Conservation (phyloP, 306 rosid genomes). For the Gynostemma pentaphyllum region DNA sequence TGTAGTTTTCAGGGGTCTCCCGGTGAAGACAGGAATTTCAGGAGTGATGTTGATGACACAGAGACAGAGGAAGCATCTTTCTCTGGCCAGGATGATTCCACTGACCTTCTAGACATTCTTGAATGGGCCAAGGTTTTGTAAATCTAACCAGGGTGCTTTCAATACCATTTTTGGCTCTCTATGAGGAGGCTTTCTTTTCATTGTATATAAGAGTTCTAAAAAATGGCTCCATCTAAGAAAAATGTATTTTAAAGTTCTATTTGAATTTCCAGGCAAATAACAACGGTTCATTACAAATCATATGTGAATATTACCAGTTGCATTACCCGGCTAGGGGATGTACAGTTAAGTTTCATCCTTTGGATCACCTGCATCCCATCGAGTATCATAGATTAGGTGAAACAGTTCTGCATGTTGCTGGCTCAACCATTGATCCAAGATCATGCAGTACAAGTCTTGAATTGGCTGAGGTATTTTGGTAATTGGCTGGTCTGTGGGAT, state of each 20-base stretch:
- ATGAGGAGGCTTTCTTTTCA: neutral
- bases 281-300: constrained; percentile 69
- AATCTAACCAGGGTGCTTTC: constrained; percentile 8
- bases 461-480: constrained; percentile 49
- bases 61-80: constrained; percentile 86
- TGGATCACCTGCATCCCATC: constrained; percentile 50
- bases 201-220: neutral
- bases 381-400: constrained; percentile 46
- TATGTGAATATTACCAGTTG: constrained; percentile 54
- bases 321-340: constrained; percentile 55
- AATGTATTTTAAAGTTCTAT: no score
- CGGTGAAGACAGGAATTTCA: constrained; percentile 76
- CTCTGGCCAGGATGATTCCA: constrained; percentile 91
- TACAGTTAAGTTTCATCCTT: constrained; percentile 57
- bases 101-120: constrained; percentile 71
- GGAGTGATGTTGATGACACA: constrained; percentile 91
- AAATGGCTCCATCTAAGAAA: no score
- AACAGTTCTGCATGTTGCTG: constrained; percentile 32
- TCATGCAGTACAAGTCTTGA: constrained; percentile 51
- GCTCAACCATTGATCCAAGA: constrained; percentile 61
- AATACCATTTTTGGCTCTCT: no score
- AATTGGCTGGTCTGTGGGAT: constrained; percentile 6
- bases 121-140: constrained; percentile 90
- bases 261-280: constrained; percentile 46
- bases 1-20: constrained; percentile 98